These are phyloP conservation scores for Kurtzmaniella quercitrusa DNA, from an alignment of 1,139 yeast genomes.

Conservation along the genomic window DNA sequence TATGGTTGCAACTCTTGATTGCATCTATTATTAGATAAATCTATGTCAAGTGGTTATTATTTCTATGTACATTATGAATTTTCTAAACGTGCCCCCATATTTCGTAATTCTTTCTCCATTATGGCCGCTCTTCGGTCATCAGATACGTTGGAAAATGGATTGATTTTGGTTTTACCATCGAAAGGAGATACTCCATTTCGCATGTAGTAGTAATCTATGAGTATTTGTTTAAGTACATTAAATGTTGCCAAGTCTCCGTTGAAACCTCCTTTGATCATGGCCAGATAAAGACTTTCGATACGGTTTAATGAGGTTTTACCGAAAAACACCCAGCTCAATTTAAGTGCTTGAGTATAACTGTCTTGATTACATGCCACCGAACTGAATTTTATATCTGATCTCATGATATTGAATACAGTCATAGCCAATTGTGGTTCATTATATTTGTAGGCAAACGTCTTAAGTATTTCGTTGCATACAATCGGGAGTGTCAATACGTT, in stretches of 20 bases:
- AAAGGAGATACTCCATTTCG: slow-evolving; percentile 26
- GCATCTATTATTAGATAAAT: too few relatives aligned
- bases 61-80: background rate
- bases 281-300: slow-evolving; percentile 31
- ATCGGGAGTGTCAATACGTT: slow-evolving; percentile 37
- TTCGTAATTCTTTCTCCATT: slow-evolving; percentile 19
- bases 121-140: slow-evolving; percentile 31
- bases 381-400: slow-evolving; percentile 30
- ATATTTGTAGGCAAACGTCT: slow-evolving; percentile 22
- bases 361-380: slow-evolving; percentile 38
- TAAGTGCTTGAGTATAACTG: slow-evolving; percentile 39
- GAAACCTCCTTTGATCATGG: slow-evolving; percentile 43
- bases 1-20: too few relatives aligned
- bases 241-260: slow-evolving; percentile 35
- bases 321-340: slow-evolving; percentile 34
- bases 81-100: slow-evolving; percentile 4
- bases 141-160: slow-evolving; percentile 30
- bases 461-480: slow-evolving; percentile 31
- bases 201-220: slow-evolving; percentile 33
- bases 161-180: slow-evolving; percentile 7
- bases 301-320: slow-evolving; percentile 36
- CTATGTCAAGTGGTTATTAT: too few relatives aligned
- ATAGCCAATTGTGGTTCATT: slow-evolving; percentile 36
- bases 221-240: slow-evolving; percentile 32
- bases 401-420: slow-evolving; percentile 32